A percentile compares a stretch with the other conserved stretches of the same genome.
Evolutionary conservation across 2,329 filamentous ascomycete species (phyloP).

Genomic region (Fusarium napiforme): DNA sequence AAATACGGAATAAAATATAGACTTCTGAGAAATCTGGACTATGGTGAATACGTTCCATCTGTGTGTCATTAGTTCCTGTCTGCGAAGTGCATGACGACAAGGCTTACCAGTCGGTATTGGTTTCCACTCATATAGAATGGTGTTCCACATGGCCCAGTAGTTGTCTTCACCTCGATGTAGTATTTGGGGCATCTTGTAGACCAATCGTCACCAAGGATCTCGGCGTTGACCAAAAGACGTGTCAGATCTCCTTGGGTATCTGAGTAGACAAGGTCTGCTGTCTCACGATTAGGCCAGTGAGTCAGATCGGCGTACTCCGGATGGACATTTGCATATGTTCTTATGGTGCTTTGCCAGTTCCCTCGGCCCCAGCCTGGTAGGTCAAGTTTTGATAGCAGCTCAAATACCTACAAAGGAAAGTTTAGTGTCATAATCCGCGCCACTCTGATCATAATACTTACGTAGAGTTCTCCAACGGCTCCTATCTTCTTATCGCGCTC

Average conservation of each 20-base stretch:
- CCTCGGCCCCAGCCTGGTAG: constrained; percentile 11
- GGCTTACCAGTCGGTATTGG: background rate
- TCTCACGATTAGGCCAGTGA: constrained; percentile 12
- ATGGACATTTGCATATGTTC: constrained; percentile 13
- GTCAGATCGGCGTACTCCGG: constrained; percentile 9
- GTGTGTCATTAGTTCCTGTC: fast-evolving
- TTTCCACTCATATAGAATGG: constrained; percentile 5
- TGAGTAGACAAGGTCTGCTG: constrained; percentile 25
- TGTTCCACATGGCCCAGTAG: constrained; percentile 47
- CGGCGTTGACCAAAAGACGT: constrained; percentile 8
- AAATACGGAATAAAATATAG: constrained; percentile 10
- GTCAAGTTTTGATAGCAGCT: constrained; percentile 25
- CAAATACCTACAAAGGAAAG: constrained; percentile 18
- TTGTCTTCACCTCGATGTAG: constrained; percentile 63
- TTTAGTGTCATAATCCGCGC: background rate
- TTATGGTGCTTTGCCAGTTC: constrained; percentile 35
- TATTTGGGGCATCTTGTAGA: constrained; percentile 49
- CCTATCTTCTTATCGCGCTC: constrained; percentile 41
- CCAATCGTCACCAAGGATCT: constrained; percentile 30
- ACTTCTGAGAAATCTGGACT: background rate
- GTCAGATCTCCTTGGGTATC: constrained; percentile 28
- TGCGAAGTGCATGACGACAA: fast-evolving
- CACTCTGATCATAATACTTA: background rate
- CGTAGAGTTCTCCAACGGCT: constrained; percentile 41
- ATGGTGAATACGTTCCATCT: constrained; percentile 5